Evolutionary conservation across 495 filamentous ascomycete species (phyloP).

Genomic region (Podospora comata): DNA sequence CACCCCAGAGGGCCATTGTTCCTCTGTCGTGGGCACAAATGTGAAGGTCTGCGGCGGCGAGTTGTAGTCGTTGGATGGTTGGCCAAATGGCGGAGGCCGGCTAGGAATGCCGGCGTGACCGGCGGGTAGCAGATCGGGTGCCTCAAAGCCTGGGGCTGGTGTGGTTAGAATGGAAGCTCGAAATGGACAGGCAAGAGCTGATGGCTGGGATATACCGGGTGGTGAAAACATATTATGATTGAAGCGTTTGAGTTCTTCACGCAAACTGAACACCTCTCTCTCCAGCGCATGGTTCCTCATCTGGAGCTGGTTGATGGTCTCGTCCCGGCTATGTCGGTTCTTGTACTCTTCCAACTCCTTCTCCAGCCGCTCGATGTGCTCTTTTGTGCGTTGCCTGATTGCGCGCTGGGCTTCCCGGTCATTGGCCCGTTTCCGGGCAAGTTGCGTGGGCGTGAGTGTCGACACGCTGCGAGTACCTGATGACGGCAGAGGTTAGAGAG

Average conservation of each 20-base stretch:
- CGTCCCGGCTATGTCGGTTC: conserved; percentile 34
- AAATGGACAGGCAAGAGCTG: conserved; percentile 10
- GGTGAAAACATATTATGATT: conserved; percentile 15
- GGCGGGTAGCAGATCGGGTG: conserved; percentile 16
- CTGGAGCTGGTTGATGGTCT: conserved; percentile 35
- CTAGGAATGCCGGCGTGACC: conserved; percentile 12
- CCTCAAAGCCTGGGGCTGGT: conserved; percentile 20
- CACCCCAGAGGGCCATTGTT: conserved; percentile 32
- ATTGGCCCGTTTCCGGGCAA: conserved; percentile 79
- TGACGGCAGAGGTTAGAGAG: background rate
- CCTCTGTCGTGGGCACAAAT: conserved; percentile 38
- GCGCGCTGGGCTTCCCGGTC: conserved; percentile 85
- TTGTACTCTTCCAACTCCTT: conserved; percentile 60
- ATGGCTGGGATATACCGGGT: conserved; percentile 25
- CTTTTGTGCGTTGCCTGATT: conserved; percentile 77
- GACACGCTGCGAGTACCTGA: conserved; percentile 65
- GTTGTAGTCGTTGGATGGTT: conserved; percentile 21
- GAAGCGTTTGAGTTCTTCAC: conserved; percentile 27
- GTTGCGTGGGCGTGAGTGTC: conserved; percentile 68
- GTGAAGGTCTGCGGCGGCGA: conserved; percentile 22
- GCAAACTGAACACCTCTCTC: conserved; percentile 33
- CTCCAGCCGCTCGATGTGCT: conserved; percentile 75
- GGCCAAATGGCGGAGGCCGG: conserved; percentile 18
- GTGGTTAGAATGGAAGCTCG: conserved; percentile 18
- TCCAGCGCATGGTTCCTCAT: conserved; percentile 40